Evolutionary conservation across 2,329 filamentous ascomycete species (phyloP).

Genomic region (Hymenoscyphus repandus): DNA sequence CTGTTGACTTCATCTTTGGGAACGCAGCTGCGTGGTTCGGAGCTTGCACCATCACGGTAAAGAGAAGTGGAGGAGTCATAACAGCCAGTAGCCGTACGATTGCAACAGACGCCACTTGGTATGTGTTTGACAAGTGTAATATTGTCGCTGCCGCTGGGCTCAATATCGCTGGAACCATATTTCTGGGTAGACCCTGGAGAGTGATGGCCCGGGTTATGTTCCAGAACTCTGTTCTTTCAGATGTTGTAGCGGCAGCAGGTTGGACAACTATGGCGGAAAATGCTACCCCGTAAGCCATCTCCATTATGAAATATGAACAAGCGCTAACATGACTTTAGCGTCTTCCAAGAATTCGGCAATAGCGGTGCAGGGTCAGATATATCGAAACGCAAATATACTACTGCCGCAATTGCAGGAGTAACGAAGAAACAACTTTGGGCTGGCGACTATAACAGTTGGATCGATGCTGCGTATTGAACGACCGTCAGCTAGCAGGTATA

Average conservation of each 20-base stretch:
- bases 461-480: conserved; percentile 8
- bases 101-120: conserved; percentile 31
- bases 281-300: neutral
- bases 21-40: conserved; percentile 48
- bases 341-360: conserved; percentile 11
- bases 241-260: neutral
- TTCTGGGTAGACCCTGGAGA: conserved; percentile 46
- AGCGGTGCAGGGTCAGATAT: conserved; percentile 7
- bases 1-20: conserved; percentile 54
- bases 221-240: conserved; percentile 2
- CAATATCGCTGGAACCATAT: conserved; percentile 30
- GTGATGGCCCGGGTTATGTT: conserved; percentile 44
- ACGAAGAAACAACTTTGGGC: conserved; percentile 7
- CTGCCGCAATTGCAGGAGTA: conserved; percentile 6
- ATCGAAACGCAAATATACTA: conserved; percentile 2
- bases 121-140: conserved; percentile 47
- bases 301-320: too few species aligned
- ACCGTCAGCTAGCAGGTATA: too few species aligned
- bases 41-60: conserved; percentile 30
- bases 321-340: neutral
- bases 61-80: conserved; percentile 38
- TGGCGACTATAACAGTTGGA: conserved; percentile 5
- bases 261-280: conserved; percentile 3
- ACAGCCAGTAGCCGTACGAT: conserved; percentile 38
- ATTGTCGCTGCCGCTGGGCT: conserved; percentile 2